Base-by-base conservation (phyloP, 164 flowering plant genomes). In the Litsea cubeba region DNA sequence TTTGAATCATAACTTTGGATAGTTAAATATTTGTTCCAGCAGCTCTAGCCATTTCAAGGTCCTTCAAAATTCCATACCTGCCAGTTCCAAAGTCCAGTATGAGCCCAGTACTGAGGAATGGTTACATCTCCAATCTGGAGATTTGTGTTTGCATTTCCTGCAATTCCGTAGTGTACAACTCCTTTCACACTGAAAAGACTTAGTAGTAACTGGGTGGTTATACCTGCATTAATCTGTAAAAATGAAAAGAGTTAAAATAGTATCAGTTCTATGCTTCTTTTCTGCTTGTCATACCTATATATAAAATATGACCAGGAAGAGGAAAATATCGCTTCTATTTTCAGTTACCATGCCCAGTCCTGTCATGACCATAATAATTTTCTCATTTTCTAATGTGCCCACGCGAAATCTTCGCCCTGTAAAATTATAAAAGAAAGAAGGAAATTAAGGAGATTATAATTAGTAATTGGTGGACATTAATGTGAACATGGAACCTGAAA, bases 81-180 rank as follows among this genome's bases (percentile, higher is more conserved):
- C 93, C 97, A 92, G 77, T 80, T 84, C 93, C 93, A 90, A 51
- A 89, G 91, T 1, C 88, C 90, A 0, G 91, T 78, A 62, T 92
- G 94, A 73, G 95, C 91, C 94, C 93, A 90, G 51, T 78, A 87
- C 11, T 77, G 76, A 18, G 93, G 91, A 73, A 92, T 85, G 0
- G 88, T 84, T 0, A 92, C 94, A 79, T 92, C 97, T 69, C 94
- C 95, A 22, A 89, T 82, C 51, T 87, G 83, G 35, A 87, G 81
- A 2, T 73, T 5, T 57, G 93, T 86, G 70, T 92, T 84, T 81
- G 91, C 95, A 87, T 89, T 92, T 35, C 94, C 95, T 62, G 95
- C 94, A 35, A 90, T 84, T 67, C 97, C 97, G 76, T 75, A 85
- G 72, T 90, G 97, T 60, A 92, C 23, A 25, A 88, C 85, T 35